A percentile compares a stretch with the other conserved stretches of the same genome.
phyloP scores from a whole-genome alignment of 192 early-diverging fungal species.

The Lunasporangiospora selenospora region DNA sequence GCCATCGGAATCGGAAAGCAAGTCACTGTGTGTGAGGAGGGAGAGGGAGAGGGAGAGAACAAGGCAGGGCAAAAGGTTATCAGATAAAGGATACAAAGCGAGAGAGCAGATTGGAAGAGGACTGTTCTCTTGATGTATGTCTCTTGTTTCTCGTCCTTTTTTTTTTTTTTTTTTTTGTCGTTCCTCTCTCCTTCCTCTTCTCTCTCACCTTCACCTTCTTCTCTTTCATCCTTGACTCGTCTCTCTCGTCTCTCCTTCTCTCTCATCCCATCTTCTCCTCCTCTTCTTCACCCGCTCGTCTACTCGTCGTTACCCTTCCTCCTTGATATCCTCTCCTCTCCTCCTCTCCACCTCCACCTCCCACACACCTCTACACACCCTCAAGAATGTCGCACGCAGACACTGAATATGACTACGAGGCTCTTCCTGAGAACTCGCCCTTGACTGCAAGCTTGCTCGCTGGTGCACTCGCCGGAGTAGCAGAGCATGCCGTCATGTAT shows the following conservation, averaged over 20 bases:
- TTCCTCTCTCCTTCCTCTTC: neutral
- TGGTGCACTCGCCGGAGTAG: slow-evolving; percentile 94
- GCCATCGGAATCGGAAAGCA: too few relatives aligned
- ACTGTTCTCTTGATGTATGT: too few relatives aligned
- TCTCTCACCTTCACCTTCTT: neutral
- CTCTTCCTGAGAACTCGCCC: slow-evolving; percentile 78
- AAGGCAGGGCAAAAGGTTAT: too few relatives aligned
- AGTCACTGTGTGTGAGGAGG: too few relatives aligned
- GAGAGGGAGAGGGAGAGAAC: too few relatives aligned
- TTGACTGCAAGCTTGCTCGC: slow-evolving; percentile 85
- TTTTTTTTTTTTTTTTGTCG: neutral
- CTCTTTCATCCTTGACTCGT: neutral
- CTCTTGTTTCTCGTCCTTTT: neutral
- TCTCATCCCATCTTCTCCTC: neutral
- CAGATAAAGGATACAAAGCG: too few relatives aligned
- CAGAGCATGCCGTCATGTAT: slow-evolving; percentile 95
- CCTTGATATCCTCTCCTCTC: neutral
- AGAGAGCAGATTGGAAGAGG: too few relatives aligned
- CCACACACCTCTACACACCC: neutral
- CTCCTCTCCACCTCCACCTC: slow-evolving; percentile 3
- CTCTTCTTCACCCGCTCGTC: neutral
- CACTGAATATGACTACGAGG: slow-evolving; percentile 88
- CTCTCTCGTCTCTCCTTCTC: neutral
- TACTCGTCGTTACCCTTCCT: neutral
- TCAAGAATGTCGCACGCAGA: slow-evolving; percentile 31